Percentiles rank a stretch among this genome's conserved stretches.
These are phyloP conservation scores for Sabuloglossum arenarium DNA, from an alignment of 495 filamentous ascomycete genomes.

Conservation along the genomic window DNA sequence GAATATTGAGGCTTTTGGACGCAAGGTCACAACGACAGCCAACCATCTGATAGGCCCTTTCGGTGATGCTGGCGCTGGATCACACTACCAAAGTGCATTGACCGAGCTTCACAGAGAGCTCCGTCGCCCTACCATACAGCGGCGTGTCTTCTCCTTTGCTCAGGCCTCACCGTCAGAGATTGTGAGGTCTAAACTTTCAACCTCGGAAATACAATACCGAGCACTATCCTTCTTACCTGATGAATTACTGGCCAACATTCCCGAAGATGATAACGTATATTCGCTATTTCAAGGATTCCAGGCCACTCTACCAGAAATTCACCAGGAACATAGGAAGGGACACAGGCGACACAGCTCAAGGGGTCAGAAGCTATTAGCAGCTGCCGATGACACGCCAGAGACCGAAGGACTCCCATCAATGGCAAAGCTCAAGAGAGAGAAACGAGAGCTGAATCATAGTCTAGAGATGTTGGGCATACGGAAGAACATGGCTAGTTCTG, in stretches of 20 bases:
- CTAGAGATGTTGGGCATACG: slow-evolving; percentile 81
- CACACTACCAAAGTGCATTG: slow-evolving; percentile 70
- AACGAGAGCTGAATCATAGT: slow-evolving; percentile 51
- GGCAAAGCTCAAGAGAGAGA: slow-evolving; percentile 53
- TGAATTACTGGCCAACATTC: slow-evolving; percentile 71
- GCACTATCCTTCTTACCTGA: slow-evolving; percentile 78
- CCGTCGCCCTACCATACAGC: slow-evolving; percentile 60
- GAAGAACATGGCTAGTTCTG: slow-evolving; percentile 93
- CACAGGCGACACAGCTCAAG: slow-evolving; percentile 42
- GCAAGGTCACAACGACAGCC: slow-evolving; percentile 88
- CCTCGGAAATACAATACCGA: slow-evolving; percentile 82
- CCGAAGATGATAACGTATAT: slow-evolving; percentile 65
- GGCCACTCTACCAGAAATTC: slow-evolving; percentile 64
- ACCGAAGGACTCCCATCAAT: slow-evolving; percentile 40
- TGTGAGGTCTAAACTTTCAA: slow-evolving; percentile 78
- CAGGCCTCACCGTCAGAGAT: slow-evolving; percentile 80
- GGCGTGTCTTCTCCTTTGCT: slow-evolving; percentile 72
- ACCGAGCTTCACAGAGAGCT: slow-evolving; percentile 75
- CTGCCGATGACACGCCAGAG: slow-evolving; percentile 24
- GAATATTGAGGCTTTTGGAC: slow-evolving; percentile 77
- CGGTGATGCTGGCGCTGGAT: slow-evolving; percentile 34
- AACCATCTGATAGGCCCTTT: slow-evolving; percentile 63
- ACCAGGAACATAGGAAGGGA: slow-evolving; percentile 37
- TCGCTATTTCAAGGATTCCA: slow-evolving; percentile 94
- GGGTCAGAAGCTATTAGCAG: slow-evolving; percentile 51